Conservation (phyloP, 2,329 filamentous ascomycete genomes). For the Monosporascus cannonballus region DNA sequence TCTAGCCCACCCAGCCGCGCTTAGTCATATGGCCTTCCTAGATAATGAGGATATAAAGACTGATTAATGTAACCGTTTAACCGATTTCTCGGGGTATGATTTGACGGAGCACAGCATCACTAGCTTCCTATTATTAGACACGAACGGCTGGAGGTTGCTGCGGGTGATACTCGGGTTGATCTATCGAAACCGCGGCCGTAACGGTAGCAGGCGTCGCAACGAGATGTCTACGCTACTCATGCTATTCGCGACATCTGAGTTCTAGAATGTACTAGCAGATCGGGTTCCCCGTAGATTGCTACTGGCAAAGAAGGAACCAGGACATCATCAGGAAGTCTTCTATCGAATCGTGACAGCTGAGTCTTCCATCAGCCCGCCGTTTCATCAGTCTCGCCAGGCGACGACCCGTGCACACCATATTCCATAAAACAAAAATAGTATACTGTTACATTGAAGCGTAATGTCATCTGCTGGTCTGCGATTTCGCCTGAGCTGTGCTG, state of each 20-base stretch:
- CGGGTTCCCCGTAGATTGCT: neutral
- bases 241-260: too few relatives aligned
- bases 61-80: neutral
- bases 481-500: neutral
- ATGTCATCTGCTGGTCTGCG: neutral
- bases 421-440: neutral
- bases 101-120: neutral
- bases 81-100: neutral
- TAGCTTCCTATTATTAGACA: conserved; percentile 1
- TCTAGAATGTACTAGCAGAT: neutral
- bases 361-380: neutral
- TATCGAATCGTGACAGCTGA: neutral
- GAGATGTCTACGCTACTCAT: neutral
- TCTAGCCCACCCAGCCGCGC: neutral
- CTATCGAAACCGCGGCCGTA: neutral
- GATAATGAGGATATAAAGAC: neutral
- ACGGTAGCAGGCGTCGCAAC: neutral
- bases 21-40: neutral
- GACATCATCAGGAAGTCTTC: neutral
- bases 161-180: too few relatives aligned
- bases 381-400: neutral
- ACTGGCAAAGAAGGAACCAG: neutral
- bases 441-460: neutral
- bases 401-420: neutral
- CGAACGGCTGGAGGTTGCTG: neutral